Evolutionary conservation across 768 basidiomycete genomes (phyloP).

Genomic region (Leccinum variicolor): DNA sequence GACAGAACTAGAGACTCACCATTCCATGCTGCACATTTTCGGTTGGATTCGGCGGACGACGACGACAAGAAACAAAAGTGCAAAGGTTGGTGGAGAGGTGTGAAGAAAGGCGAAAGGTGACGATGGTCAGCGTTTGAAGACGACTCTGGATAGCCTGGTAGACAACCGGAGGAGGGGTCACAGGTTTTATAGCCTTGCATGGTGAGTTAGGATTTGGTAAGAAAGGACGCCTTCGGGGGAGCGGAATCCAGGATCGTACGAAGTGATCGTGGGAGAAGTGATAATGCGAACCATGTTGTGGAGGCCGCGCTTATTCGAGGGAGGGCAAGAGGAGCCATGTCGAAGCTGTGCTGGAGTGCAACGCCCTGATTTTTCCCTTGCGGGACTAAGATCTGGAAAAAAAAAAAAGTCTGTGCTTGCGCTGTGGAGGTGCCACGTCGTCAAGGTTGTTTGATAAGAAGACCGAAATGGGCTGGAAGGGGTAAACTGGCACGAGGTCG

Average conservation of each 20-base stretch:
- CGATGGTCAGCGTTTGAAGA: not conserved
- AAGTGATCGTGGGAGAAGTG: slow-evolving; percentile 34
- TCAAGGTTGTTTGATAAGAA: slow-evolving; percentile 23
- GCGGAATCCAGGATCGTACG: slow-evolving; percentile 25
- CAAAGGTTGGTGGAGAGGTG: not conserved
- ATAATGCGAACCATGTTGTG: slow-evolving; percentile 12
- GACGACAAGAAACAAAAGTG: not conserved
- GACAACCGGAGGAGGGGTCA: slow-evolving; percentile 1
- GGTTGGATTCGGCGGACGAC: slow-evolving; percentile 3
- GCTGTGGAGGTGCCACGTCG: slow-evolving; percentile 27
- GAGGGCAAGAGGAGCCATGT: slow-evolving; percentile 4
- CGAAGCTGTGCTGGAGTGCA: slow-evolving; percentile 20
- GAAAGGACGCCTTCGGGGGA: slow-evolving; percentile 26
- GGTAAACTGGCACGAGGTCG: slow-evolving; percentile 31
- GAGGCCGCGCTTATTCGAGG: not conserved
- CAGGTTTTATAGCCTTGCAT: slow-evolving; percentile 29
- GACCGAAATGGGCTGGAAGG: slow-evolving; percentile 24
- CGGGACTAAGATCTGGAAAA: slow-evolving; percentile 15
- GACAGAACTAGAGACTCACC: slow-evolving; percentile 33
- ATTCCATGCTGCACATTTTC: slow-evolving; percentile 58
- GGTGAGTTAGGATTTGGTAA: slow-evolving; percentile 28
- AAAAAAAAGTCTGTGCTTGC: slow-evolving; percentile 15
- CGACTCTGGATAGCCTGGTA: not conserved
- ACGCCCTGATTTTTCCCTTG: slow-evolving; percentile 30
- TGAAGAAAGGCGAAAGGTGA: not conserved